A percentile compares a stretch with the other conserved stretches of the same genome.
phyloP scores from a whole-genome alignment of 2,329 filamentous ascomycete genomes.

The Pseudocercospora eumusae region DNA sequence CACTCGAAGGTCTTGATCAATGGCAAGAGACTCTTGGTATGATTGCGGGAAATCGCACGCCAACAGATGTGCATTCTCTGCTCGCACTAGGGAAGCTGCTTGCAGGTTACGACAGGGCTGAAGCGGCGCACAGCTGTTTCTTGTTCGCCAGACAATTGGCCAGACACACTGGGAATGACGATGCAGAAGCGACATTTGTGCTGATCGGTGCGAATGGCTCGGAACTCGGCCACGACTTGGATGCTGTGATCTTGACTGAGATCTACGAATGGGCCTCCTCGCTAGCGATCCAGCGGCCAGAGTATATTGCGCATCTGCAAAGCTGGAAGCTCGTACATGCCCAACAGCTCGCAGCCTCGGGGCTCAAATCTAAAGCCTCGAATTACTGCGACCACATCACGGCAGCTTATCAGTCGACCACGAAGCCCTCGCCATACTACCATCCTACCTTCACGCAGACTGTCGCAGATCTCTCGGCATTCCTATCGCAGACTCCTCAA shows the following conservation, averaged over 20 bases:
- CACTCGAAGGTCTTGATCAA: conserved; percentile 81
- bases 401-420: conserved; percentile 73
- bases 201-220: conserved; percentile 79
- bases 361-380: conserved; percentile 77
- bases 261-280: conserved; percentile 89
- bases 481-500: conserved; percentile 81
- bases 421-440: conserved; percentile 83
- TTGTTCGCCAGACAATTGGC: conserved; percentile 74
- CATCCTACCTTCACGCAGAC: conserved; percentile 70
- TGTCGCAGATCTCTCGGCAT: conserved; percentile 79
- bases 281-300: conserved; percentile 54
- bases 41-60: conserved; percentile 83
- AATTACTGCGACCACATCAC: conserved; percentile 88
- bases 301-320: conserved; percentile 74
- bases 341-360: conserved; percentile 77
- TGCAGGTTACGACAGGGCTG: conserved; percentile 79
- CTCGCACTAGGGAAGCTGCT: conserved; percentile 79
- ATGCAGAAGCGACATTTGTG: conserved; percentile 74
- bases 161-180: conserved; percentile 80
- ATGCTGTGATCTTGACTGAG: conserved; percentile 91
- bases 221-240: conserved; percentile 76
- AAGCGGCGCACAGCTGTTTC: conserved; percentile 93
- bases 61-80: conserved; percentile 74
- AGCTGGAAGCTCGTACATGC: conserved; percentile 92
- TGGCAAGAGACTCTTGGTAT: conserved; percentile 90